Percentiles rank a stretch among this genome's conserved stretches.
Evolutionary conservation across 192 early-diverging fungal species (phyloP).

Genomic region (Umbelopsis ramanniana): DNA sequence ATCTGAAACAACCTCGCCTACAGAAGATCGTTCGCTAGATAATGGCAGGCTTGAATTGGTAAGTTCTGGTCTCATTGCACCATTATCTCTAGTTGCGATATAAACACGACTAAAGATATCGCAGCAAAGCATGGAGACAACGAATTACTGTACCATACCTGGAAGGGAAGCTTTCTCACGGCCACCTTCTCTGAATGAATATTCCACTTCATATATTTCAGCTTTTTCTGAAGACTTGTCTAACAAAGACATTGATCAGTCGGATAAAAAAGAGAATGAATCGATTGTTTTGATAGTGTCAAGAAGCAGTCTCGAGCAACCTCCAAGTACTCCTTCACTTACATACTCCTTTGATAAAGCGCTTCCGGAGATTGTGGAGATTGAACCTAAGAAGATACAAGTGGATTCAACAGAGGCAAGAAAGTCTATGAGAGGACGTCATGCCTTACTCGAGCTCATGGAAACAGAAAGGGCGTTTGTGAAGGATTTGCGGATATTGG

Average conservation of each 20-base stretch:
- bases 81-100: background rate
- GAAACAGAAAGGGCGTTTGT: slow-evolving; percentile 42
- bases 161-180: background rate
- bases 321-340: background rate
- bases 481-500: slow-evolving; percentile 29
- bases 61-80: background rate
- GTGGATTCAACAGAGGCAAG: background rate
- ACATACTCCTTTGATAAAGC: background rate
- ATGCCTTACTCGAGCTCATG: slow-evolving; percentile 38
- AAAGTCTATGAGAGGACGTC: slow-evolving; percentile 21
- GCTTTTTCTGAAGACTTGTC: background rate
- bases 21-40: background rate
- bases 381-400: background rate
- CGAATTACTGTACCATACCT: background rate
- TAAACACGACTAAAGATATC: background rate
- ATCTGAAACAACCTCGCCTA: too few relatives aligned
- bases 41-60: background rate
- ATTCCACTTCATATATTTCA: background rate
- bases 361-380: background rate
- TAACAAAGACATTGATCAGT: background rate
- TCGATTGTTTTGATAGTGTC: background rate
- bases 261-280: background rate
- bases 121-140: background rate
- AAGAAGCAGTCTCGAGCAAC: background rate
- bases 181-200: background rate